Evolutionary conservation across 495 filamentous ascomycete species (phyloP), one percentile per base, ranked within the genome.

Genomic region (Penicillium canariense): DNA sequence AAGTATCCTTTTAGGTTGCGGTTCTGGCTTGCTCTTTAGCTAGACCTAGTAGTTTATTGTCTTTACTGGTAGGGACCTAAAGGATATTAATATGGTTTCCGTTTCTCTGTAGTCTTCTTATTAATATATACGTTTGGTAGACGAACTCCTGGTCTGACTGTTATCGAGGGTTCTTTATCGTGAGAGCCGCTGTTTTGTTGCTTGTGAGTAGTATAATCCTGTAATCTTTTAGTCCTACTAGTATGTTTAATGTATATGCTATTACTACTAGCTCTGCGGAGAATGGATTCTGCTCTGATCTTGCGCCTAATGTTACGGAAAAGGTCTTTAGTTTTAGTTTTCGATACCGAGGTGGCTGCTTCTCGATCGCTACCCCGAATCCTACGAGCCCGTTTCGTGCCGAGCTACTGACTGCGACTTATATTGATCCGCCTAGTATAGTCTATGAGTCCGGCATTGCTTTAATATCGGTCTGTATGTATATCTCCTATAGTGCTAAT

Each of bases 21-120:
- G 44, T 39, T 25, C 63, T 63, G 35, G 60, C 60, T 48, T 67
- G 57, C 44, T 61, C 54, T 54, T 66, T 67, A 12, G 60, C 60
- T 46, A 67, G 60, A 26, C 63, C 55, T 27, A 61, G 30, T 35
- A 67, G 55, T 42, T 59, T 54, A 20, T 63, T 57, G 17, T 67
- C 44, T 31, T 52, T 32, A 38, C 34, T 59, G 5, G 44, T 56
- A 2, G 54, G 54, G 56, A 63, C 23, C 54, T 31, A 63, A 11
- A 0, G 48, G 32, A 63, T 48, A 10, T 39, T 48, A 34, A 67
- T 57, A 5, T 27, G 22, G 43, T 61, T 67, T 49, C 58, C 47
- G 11, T 61, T 35, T 52, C 52, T 63, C 52, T 23, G 49, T 10
- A 63, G 34, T 34, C 52, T 66, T 32, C 35, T 60, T 0, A 60